These are phyloP conservation scores for Lactarius hengduanensis DNA, from an alignment of 768 basidiomycete species.

Conservation along the genomic window DNA sequence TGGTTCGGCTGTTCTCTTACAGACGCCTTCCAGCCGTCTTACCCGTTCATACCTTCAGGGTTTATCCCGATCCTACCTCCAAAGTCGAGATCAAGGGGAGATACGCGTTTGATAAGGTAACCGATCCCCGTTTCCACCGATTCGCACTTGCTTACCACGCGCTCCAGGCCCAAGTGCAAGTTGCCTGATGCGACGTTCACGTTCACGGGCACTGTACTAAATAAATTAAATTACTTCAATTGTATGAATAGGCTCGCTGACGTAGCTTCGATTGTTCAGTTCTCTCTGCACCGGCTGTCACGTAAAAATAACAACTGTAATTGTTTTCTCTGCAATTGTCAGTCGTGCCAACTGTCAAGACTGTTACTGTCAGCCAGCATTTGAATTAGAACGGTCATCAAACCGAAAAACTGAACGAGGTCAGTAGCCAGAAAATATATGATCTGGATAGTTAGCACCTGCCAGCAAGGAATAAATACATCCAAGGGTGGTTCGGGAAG, in stretches of 20 bases:
- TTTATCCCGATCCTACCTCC: conserved; percentile 58
- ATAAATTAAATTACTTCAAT: background rate
- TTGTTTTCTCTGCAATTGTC: too few relatives aligned
- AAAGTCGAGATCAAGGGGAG: conserved; percentile 63
- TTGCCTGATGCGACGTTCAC: conserved; percentile 6
- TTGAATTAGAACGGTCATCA: background rate
- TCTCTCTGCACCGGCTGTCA: background rate
- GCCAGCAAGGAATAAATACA: too few relatives aligned
- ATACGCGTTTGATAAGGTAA: conserved; percentile 79
- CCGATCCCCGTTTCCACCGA: background rate
- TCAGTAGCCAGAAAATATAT: background rate
- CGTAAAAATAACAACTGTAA: background rate
- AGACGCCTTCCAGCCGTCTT: background rate
- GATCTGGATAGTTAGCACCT: background rate
- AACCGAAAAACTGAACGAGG: background rate
- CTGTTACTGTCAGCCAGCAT: too few relatives aligned
- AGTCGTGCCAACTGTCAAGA: too few relatives aligned
- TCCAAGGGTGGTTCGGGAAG: too few relatives aligned
- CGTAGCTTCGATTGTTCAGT: background rate
- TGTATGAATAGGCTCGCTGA: background rate
- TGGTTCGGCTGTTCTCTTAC: conserved; percentile 46
- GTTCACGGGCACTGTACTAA: background rate
- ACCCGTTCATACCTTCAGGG: conserved; percentile 44
- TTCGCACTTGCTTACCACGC: background rate
- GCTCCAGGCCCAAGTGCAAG: conserved; percentile 3